phyloP scores from a whole-genome alignment of 192 early-diverging fungal genomes.

The Coemansia sp. region DNA sequence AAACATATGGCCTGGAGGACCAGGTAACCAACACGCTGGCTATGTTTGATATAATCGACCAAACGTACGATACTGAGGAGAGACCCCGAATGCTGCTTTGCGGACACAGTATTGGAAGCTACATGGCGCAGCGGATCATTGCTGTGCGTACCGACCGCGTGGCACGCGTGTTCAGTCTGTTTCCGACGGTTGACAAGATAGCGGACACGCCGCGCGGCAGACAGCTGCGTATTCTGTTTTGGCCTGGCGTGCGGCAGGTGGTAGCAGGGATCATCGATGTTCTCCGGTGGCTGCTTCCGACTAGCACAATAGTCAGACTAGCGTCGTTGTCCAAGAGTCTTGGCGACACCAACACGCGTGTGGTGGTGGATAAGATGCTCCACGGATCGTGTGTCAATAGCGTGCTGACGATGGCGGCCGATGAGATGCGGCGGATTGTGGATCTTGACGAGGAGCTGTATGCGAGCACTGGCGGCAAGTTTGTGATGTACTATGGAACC shows the following conservation, averaged over 20 bases:
- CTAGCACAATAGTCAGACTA: conserved; percentile 17
- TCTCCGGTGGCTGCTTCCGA: conserved; percentile 37
- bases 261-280: conserved; percentile 40
- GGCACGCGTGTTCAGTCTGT: conserved; percentile 67
- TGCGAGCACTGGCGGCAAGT: conserved; percentile 57
- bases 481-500: conserved; percentile 77
- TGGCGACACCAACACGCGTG: conserved; percentile 48
- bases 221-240: conserved; percentile 50
- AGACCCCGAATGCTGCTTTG: conserved; percentile 26
- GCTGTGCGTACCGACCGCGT: conserved; percentile 64
- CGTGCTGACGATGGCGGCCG: conserved; percentile 66
- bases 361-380: conserved; percentile 69
- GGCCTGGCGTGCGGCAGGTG: conserved; percentile 29
- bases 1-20: conserved; percentile 27
- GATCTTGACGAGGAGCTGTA: conserved; percentile 70
- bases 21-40: conserved; percentile 37
- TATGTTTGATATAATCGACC: conserved; percentile 41
- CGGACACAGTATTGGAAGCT: conserved; percentile 41
- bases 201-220: conserved; percentile 74
- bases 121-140: conserved; percentile 56
- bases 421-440: conserved; percentile 73
- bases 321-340: conserved; percentile 22
- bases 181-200: conserved; percentile 80
- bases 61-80: conserved; percentile 9
- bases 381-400: conserved; percentile 63